Evolutionary conservation across 371 early-diverging fungal genomes (phyloP), one percentile per base, ranked within the genome.

Genomic region (Haplosporangium sp.): DNA sequence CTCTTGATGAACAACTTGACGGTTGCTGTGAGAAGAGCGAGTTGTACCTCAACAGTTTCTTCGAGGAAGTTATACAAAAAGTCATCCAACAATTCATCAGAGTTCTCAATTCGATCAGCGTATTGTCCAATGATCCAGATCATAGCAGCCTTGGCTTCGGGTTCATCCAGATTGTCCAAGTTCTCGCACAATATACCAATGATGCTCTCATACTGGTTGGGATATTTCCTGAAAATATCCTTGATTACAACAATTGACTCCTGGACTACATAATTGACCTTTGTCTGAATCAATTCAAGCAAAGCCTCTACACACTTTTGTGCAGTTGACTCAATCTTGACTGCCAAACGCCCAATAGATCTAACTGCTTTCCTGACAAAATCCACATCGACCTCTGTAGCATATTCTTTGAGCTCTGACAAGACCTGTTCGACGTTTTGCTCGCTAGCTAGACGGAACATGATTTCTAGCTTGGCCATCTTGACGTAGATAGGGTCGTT

Each of bases 401-500:
- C 95, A 83, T 97, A 94, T 92, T 98, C 99, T 72, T 91, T 88
- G 55, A 99, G 88, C 86, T 99, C 99, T 11, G 93, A 91, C 34
- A 99, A 84, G 20, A 99, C 91, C 71, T 96, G 94, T 74, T 95
- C 96, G 4, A 96, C 93, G 74, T 96, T 99, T 19, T 87, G 84
- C 39, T 92, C 93, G 70, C 90, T 93, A 52, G 92, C 91, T 34
- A 98, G 88, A 73, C 93, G 90, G 84, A 98, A 92, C 65, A 99
- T 94, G 61, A 98, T 94, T 82, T 97, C 97, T 19, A 99, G 90
- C 79, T 99, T 99, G 65, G 95, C 98, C 58, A 96, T 87, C 81
- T 98, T 99, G 62, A 99, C 98, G 78, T 98, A 98, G 72, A 94
- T 95, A 20, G 99, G 99, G 84, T 99, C 99, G 83, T 98, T 96